phyloP scores from a whole-genome alignment of 495 filamentous ascomycete genomes.

The Xylaria palmicola region DNA sequence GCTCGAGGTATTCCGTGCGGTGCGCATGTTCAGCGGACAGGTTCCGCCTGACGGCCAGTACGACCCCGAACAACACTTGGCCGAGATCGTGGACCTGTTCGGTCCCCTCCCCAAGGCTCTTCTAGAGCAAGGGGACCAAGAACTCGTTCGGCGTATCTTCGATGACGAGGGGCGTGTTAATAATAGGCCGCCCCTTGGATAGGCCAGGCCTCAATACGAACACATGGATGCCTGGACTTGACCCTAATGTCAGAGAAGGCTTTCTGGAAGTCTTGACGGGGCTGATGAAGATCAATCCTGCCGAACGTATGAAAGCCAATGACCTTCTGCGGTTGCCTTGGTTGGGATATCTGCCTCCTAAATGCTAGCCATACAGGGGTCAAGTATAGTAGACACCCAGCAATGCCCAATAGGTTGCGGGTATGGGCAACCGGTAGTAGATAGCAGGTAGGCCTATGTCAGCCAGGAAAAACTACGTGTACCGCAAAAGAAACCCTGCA shows the following conservation, averaged over 20 bases:
- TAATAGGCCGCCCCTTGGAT: neutral
- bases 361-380: no score
- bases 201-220: neutral
- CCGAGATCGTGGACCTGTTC: slow-evolving; percentile 27
- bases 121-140: slow-evolving; percentile 22
- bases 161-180: neutral
- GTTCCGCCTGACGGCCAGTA: slow-evolving; percentile 16
- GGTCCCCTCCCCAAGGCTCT: slow-evolving; percentile 25
- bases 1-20: slow-evolving; percentile 17
- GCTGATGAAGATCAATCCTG: neutral
- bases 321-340: neutral
- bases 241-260: neutral
- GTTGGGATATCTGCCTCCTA: neutral
- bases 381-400: no score
- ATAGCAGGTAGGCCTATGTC: no score
- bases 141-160: slow-evolving; percentile 15
- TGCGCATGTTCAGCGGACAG: neutral
- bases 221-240: neutral
- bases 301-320: neutral
- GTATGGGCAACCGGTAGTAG: no score
- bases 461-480: no score
- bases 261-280: neutral
- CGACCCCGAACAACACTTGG: slow-evolving; percentile 19
- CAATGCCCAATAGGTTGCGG: no score
- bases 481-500: no score